Evolutionary conservation across 768 basidiomycete genomes (phyloP).

Genomic region (Lactifluus echinatus): DNA sequence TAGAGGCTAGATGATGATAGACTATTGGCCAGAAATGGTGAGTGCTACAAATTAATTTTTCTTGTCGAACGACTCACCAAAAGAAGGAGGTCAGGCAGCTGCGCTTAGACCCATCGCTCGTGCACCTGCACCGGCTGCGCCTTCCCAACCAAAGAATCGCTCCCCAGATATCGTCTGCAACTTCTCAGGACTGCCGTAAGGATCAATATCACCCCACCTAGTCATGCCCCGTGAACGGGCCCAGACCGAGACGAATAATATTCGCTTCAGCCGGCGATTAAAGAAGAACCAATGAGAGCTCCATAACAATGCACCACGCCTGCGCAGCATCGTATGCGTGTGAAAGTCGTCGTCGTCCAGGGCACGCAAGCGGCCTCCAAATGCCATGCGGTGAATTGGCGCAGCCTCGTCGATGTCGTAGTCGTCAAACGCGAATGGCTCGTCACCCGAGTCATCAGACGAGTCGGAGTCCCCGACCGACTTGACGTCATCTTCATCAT

Average conservation of each 20-base stretch:
- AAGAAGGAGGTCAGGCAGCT: conserved; percentile 14
- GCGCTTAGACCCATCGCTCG: conserved; percentile 60
- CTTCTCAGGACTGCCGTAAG: conserved; percentile 25
- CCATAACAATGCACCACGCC: conserved; percentile 82
- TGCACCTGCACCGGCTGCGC: conserved; percentile 70
- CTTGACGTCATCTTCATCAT: conserved; percentile 69
- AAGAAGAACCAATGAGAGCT: conserved; percentile 97
- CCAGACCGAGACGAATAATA: conserved; percentile 90
- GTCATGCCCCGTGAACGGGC: conserved; percentile 60
- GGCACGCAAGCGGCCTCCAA: conserved; percentile 21
- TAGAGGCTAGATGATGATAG: background rate
- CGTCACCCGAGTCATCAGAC: conserved; percentile 61
- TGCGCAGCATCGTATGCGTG: conserved; percentile 39
- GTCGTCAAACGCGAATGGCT: conserved; percentile 71
- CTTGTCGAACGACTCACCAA: conserved; percentile 6
- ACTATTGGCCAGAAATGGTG: background rate
- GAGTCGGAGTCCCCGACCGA: conserved; percentile 54
- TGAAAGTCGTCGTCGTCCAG: conserved; percentile 31
- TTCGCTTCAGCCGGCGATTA: conserved; percentile 85
- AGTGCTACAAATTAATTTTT: background rate
- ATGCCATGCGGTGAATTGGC: conserved; percentile 19
- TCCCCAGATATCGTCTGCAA: conserved; percentile 35
- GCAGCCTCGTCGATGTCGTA: conserved; percentile 59
- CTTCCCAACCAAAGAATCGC: conserved; percentile 75
- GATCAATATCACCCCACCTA: conserved; percentile 35